These are phyloP conservation scores for Chlorella sp. DNA, from an alignment of 139 green algal species.

Conservation along the genomic window DNA sequence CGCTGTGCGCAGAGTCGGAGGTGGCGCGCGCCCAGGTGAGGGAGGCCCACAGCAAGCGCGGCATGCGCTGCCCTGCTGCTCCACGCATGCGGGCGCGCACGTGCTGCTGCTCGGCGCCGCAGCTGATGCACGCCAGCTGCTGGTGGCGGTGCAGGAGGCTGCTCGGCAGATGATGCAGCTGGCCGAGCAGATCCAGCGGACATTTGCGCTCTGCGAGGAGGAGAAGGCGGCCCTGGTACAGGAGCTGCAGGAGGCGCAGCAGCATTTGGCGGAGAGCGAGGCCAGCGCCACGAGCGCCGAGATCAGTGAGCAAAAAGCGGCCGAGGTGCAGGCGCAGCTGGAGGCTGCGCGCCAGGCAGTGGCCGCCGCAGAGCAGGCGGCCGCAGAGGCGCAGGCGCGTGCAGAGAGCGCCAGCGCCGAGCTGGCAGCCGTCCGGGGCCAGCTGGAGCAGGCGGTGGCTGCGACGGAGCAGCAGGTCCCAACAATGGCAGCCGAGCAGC, in stretches of 20 bases:
- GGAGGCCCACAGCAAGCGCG: too few species aligned
- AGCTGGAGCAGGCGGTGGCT: background rate
- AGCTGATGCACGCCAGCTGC: too few species aligned
- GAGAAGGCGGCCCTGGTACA: slow-evolving; percentile 10
- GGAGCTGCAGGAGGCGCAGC: slow-evolving; percentile 12
- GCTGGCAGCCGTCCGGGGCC: slow-evolving; percentile 3
- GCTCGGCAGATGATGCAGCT: slow-evolving; percentile 36
- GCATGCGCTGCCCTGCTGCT: too few species aligned
- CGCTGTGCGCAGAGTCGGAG: slow-evolving; percentile 24
- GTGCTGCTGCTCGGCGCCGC: too few species aligned
- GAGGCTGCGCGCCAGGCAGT: slow-evolving; percentile 27
- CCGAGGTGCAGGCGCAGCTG: slow-evolving; percentile 19
- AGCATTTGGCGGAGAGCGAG: slow-evolving; percentile 10
- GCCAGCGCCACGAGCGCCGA: background rate
- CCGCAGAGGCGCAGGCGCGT: slow-evolving; percentile 6
- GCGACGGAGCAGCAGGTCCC: slow-evolving; percentile 3
- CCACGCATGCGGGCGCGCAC: too few species aligned
- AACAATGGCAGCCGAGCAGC: background rate
- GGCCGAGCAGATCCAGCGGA: slow-evolving; percentile 31
- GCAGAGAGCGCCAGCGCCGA: background rate
- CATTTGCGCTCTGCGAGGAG: slow-evolving; percentile 37
- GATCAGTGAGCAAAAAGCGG: background rate
- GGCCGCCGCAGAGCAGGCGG: slow-evolving; percentile 8
- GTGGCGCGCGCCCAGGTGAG: slow-evolving; percentile 8
- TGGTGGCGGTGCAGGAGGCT: slow-evolving; percentile 22